Conservation (phyloP, 2,329 filamentous ascomycete species). For the Sarocladiaceae sp. region DNA sequence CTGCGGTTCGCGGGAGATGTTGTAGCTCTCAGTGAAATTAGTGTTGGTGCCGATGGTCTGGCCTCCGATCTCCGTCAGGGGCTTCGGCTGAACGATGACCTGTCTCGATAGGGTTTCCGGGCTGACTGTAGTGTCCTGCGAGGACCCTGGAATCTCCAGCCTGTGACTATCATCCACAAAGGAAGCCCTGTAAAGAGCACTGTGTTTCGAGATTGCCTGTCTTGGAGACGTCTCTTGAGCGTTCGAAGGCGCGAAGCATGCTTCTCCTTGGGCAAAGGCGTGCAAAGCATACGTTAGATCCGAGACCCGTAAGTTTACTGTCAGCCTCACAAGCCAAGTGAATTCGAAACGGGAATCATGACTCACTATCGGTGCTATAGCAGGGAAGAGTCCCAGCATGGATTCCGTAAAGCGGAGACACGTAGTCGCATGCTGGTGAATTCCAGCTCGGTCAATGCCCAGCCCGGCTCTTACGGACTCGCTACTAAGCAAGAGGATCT, state of each 20-base stretch:
- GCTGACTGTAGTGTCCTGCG: too few relatives aligned
- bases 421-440: not conserved
- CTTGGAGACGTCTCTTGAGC: not conserved
- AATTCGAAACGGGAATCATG: not conserved
- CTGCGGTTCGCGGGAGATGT: not conserved
- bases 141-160: slow-evolving; percentile 1
- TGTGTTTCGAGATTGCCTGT: slow-evolving; percentile 1
- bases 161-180: slow-evolving; percentile 7
- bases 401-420: slow-evolving; percentile 2
- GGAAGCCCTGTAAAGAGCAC: not conserved
- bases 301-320: not conserved
- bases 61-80: not conserved
- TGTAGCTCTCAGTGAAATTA: not conserved
- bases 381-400: not conserved
- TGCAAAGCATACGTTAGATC: slow-evolving; percentile 1
- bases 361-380: not conserved
- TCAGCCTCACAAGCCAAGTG: not conserved
- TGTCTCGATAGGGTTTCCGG: too few relatives aligned
- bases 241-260: not conserved
- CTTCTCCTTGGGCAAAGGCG: not conserved
- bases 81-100: too few relatives aligned
- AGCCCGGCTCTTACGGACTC: not conserved
- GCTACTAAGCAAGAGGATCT: slow-evolving; percentile 4
- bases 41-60: not conserved
- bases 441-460: not conserved